Percentiles rank a stretch among this genome's conserved stretches.
These are phyloP conservation scores for Aphanomyces astaci DNA, from an alignment of 352 stramenopile genomes.

Conservation along the genomic window DNA sequence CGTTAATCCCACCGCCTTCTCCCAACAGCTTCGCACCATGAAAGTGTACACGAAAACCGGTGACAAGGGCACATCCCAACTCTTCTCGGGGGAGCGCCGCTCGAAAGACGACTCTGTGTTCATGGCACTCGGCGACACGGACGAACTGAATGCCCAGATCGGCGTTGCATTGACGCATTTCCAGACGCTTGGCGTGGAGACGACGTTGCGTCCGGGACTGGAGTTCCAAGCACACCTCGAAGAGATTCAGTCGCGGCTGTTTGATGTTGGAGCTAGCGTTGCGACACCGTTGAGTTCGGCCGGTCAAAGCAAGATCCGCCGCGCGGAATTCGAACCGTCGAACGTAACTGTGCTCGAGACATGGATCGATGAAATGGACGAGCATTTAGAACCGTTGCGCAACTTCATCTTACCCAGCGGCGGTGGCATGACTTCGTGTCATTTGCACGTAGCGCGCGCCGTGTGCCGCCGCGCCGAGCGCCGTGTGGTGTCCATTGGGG, in stretches of 20 bases:
- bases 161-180: slow-evolving; percentile 53
- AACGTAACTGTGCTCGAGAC: slow-evolving; percentile 61
- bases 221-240: slow-evolving; percentile 39
- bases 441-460: slow-evolving; percentile 78
- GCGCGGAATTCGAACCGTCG: slow-evolving; percentile 46
- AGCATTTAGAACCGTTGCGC: slow-evolving; percentile 63
- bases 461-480: slow-evolving; percentile 84
- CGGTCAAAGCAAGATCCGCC: slow-evolving; percentile 50
- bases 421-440: slow-evolving; percentile 64
- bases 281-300: slow-evolving; percentile 70
- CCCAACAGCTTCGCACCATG: slow-evolving; percentile 30
- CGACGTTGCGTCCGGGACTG: not conserved
- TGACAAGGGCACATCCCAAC: slow-evolving; percentile 87
- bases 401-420: slow-evolving; percentile 83
- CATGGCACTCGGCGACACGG: slow-evolving; percentile 84
- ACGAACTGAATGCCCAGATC: slow-evolving; percentile 85
- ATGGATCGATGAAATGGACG: slow-evolving; percentile 88
- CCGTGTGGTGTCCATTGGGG: slow-evolving; percentile 62
- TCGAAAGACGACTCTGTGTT: slow-evolving; percentile 84
- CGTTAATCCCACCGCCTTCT: not conserved
- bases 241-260: slow-evolving; percentile 84
- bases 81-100: slow-evolving; percentile 85
- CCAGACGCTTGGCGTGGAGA: not conserved
- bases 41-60: slow-evolving; percentile 91
- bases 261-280: slow-evolving; percentile 85